These are phyloP conservation scores for Teunomyces panamensis DNA, from an alignment of 805 yeast species.

Conservation along the genomic window DNA sequence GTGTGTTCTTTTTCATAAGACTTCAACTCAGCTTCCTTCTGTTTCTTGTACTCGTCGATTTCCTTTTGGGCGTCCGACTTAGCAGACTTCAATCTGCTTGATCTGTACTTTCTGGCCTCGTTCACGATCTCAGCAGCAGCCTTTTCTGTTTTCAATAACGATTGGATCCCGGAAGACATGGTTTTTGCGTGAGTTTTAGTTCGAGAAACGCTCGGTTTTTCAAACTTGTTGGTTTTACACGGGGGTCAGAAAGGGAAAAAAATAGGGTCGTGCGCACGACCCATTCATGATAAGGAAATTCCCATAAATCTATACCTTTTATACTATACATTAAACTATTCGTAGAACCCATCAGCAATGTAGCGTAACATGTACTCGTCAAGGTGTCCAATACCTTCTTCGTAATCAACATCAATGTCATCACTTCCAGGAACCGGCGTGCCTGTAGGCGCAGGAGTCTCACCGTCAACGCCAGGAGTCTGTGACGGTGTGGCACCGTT, in stretches of 20 bases:
- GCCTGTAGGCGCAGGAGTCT: conserved; percentile 7
- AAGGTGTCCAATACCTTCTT: conserved; percentile 72
- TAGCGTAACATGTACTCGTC: conserved; percentile 96
- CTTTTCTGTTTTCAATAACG: conserved; percentile 71
- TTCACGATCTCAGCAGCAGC: conserved; percentile 96
- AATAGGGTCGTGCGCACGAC: not conserved
- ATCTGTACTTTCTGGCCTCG: conserved; percentile 87
- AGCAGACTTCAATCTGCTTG: conserved; percentile 87
- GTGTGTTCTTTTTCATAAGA: conserved; percentile 68
- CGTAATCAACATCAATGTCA: conserved; percentile 43
- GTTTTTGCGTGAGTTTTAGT: conserved; percentile 2
- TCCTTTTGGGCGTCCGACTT: conserved; percentile 90
- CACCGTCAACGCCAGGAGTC: conserved; percentile 25
- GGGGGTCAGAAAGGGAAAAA: not conserved
- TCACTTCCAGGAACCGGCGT: conserved; percentile 11
- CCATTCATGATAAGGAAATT: not conserved
- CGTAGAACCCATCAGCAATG: conserved; percentile 78
- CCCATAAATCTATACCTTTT: not conserved
- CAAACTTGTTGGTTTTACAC: no score
- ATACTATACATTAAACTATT: conserved; percentile 9
- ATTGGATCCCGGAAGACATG: conserved; percentile 30
- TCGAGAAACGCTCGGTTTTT: not conserved
- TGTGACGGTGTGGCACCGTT: conserved; percentile 26
- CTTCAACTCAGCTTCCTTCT: conserved; percentile 80
- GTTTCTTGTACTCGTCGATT: conserved; percentile 77